Base-by-base conservation (phyloP, 1,284 basidiomycete genomes). In the Tylopilus microsporus region DNA sequence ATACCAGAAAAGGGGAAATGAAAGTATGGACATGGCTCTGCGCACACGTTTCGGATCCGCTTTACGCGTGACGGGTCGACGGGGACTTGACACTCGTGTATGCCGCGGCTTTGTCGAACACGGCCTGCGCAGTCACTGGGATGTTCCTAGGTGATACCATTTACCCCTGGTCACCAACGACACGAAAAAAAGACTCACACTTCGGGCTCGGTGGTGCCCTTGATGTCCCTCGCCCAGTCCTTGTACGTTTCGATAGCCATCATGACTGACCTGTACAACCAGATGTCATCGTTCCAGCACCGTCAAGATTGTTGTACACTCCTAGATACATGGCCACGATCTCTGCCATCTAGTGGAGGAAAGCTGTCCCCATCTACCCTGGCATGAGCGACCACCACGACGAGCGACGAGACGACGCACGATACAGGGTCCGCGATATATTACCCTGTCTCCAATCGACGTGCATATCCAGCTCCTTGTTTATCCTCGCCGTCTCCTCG, bases 241-340 rank as follows among this genome's bases (percentile, higher is more conserved):
- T 95, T 85, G 74, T 98, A 87, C 0, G 94, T 90, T 77, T 98
- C 96, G 66, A 94, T 84, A 5, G 94, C 86, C 93, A 95, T 93
- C 55, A 96, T 77, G 67, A 99, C 98, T n/a, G n/a, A 94, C 73
- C 99, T 96, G 0, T 99, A 3, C 97, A 96, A 21, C 96, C 96
- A 0, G 90, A 91, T 1, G 96, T 98, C 67, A 94, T 98, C 1
- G 88, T 88, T 15, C 96, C 96, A 3, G 92, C 93, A 11, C 90
- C 91, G 50, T 82, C 77, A 2, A 91, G 89, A 63, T 90, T 87
- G 70, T 93, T 89, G 77, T 91, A 97, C 77, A 96, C 81, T 59
- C 83, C 81, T 50, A 98, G 79, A 63, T 89, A 91, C 91, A 98
- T 98, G n/a, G 90, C 79, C 48, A 99, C 93, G 49, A 98, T 84